Evolutionary conservation across 371 early-diverging fungal species (phyloP).

Genomic region (Furculomyces boomerangus): DNA sequence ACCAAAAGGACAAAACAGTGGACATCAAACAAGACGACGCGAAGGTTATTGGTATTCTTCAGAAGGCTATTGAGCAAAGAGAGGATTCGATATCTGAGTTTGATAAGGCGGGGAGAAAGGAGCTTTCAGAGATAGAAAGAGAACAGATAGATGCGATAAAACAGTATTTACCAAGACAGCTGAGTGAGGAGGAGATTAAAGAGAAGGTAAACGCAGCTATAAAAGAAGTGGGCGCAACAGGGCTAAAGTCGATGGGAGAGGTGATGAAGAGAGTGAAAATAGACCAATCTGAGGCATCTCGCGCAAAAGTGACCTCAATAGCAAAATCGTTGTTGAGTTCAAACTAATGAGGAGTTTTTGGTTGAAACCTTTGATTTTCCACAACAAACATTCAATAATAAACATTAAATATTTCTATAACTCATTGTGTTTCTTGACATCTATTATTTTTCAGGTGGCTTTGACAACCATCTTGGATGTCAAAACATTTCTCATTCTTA

Average conservation of each 20-base stretch:
- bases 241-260: slow-evolving; percentile 45
- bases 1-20: neutral
- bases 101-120: slow-evolving; percentile 36
- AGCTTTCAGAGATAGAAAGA: slow-evolving; percentile 41
- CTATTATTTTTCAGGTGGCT: too few relatives aligned
- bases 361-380: too few relatives aligned
- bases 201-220: slow-evolving; percentile 30
- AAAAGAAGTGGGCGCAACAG: slow-evolving; percentile 30
- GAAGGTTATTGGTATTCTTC: slow-evolving; percentile 33
- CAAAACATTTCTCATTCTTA: too few relatives aligned
- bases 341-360: too few relatives aligned
- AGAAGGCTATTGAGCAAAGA: slow-evolving; percentile 50
- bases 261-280: slow-evolving; percentile 56
- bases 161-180: slow-evolving; percentile 47
- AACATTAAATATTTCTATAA: too few relatives aligned
- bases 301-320: slow-evolving; percentile 38
- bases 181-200: slow-evolving; percentile 45
- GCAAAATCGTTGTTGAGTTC: slow-evolving; percentile 26
- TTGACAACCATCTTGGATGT: too few relatives aligned
- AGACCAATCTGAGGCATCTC: slow-evolving; percentile 39
- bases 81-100: slow-evolving; percentile 47
- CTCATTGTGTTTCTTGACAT: too few relatives aligned
- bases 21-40: slow-evolving; percentile 9
- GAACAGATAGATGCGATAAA: slow-evolving; percentile 38
- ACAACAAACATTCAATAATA: too few relatives aligned